Evolutionary conservation across 768 basidiomycete species (phyloP).

Genomic region (Psilocybe azurescens): DNA sequence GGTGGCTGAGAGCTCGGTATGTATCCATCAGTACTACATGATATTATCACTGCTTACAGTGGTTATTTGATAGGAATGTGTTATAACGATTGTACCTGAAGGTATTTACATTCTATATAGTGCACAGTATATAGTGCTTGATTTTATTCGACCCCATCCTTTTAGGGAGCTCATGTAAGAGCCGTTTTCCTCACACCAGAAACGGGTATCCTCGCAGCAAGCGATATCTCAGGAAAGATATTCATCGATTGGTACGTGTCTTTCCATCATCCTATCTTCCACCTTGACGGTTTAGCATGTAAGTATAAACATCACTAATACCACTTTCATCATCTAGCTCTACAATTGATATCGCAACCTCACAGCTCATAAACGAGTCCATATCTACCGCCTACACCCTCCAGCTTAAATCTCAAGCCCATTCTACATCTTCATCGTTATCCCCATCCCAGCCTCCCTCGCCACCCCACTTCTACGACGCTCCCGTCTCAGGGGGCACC

Average conservation of each 20-base stretch:
- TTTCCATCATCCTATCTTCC: too few relatives aligned
- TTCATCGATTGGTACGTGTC: constrained; percentile 45
- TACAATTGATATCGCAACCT: constrained; percentile 47
- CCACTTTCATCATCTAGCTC: constrained; percentile 31
- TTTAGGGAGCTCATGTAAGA: constrained; percentile 43
- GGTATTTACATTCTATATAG: constrained; percentile 21
- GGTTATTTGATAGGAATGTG: constrained; percentile 33
- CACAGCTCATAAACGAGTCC: constrained; percentile 35
- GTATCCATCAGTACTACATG: constrained; percentile 9
- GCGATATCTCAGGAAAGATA: constrained; percentile 39
- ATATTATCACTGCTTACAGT: too few relatives aligned
- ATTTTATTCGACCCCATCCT: not conserved
- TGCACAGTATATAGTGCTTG: not conserved
- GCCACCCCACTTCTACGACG: constrained; percentile 40
- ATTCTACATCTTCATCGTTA: not conserved
- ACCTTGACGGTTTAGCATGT: not conserved
- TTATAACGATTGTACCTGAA: constrained; percentile 49
- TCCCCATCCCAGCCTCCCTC: constrained; percentile 18
- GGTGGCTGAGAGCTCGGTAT: constrained; percentile 41
- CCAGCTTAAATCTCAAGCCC: constrained; percentile 14
- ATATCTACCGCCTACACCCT: constrained; percentile 26
- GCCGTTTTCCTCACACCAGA: constrained; percentile 40
- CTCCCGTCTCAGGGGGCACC: constrained; percentile 49
- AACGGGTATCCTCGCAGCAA: constrained; percentile 39
- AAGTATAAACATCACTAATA: not conserved